Conservation (phyloP, 352 stramenopile genomes). For the Pythium folliculosum region DNA sequence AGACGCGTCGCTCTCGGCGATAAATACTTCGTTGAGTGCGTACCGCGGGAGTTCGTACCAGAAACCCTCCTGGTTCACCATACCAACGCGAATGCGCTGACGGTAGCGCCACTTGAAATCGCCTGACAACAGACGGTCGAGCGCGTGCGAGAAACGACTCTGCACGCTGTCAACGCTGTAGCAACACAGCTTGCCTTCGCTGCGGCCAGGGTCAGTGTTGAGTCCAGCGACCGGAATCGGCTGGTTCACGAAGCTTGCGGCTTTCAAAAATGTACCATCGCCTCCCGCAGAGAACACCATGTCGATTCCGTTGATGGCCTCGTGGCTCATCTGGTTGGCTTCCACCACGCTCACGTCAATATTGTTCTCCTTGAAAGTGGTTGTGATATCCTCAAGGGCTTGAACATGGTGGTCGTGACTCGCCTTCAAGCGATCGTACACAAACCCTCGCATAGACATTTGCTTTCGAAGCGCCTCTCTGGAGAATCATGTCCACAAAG, state of each 20-base stretch:
- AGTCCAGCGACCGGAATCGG: conserved; percentile 82
- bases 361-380: conserved; percentile 62
- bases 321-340: conserved; percentile 80
- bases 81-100: conserved; percentile 83
- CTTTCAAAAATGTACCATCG: conserved; percentile 88
- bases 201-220: conserved; percentile 85
- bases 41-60: conserved; percentile 87
- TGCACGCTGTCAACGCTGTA: conserved; percentile 81
- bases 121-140: conserved; percentile 67
- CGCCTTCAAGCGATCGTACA: conserved; percentile 84
- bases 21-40: conserved; percentile 89
- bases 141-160: conserved; percentile 67
- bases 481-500: not conserved
- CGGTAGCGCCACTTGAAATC: conserved; percentile 82
- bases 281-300: conserved; percentile 88
- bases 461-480: conserved; percentile 88
- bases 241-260: conserved; percentile 84
- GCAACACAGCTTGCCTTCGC: conserved; percentile 87
- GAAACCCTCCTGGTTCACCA: conserved; percentile 89
- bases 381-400: conserved; percentile 84
- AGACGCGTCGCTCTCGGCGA: conserved; percentile 84
- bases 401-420: conserved; percentile 88
- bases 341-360: conserved; percentile 75
- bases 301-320: conserved; percentile 73
- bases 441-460: conserved; percentile 90